Conservation (phyloP, 495 filamentous ascomycete species). For the Aspergillus panamensis region DNA sequence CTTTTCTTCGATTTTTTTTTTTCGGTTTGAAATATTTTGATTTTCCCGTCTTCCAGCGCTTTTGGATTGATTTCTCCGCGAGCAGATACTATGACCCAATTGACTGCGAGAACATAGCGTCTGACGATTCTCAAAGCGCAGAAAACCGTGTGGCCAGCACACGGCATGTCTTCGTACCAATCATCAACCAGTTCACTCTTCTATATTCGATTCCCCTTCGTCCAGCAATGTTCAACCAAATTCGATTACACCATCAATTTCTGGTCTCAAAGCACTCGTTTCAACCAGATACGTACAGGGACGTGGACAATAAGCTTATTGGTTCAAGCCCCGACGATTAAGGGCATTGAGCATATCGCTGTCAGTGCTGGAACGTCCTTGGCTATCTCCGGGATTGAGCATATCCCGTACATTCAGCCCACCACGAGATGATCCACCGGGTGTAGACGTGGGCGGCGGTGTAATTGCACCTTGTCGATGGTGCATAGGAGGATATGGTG, state of each 20-base stretch:
- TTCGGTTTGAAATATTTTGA: not conserved
- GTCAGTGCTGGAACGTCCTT: slow-evolving; percentile 51
- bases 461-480: slow-evolving; percentile 34
- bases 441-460: slow-evolving; percentile 40
- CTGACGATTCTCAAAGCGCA: not conserved
- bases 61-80: not conserved
- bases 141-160: slow-evolving; percentile 26
- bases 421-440: slow-evolving; percentile 38
- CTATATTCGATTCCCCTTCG: slow-evolving; percentile 6
- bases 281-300: not conserved
- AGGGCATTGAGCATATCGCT: slow-evolving; percentile 56
- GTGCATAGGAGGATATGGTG: slow-evolving; percentile 46
- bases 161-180: slow-evolving; percentile 11
- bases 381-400: slow-evolving; percentile 44
- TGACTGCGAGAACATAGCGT: not conserved
- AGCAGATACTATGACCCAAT: not conserved
- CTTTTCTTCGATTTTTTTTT: slow-evolving; percentile 4
- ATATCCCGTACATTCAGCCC: slow-evolving; percentile 54
- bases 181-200: slow-evolving; percentile 4
- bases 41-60: slow-evolving; percentile 1
- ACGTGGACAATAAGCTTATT: slow-evolving; percentile 11
- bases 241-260: not conserved
- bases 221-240: not conserved
- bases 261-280: not conserved
- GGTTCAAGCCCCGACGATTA: slow-evolving; percentile 42